phyloP scores from a whole-genome alignment of 2,329 filamentous ascomycete species.

The Onygenales sp. region DNA sequence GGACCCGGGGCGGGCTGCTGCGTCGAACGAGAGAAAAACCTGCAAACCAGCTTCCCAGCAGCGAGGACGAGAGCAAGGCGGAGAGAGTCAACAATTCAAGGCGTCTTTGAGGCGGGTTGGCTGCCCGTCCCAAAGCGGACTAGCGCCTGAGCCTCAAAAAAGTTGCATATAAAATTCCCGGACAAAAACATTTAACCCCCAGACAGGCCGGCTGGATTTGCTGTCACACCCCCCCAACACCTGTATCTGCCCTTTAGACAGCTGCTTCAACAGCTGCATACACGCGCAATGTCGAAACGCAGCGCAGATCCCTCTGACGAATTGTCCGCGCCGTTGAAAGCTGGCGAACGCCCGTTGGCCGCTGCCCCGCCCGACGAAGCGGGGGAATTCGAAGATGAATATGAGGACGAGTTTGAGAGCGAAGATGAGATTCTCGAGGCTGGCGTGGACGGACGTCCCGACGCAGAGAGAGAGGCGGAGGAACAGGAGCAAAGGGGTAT shows the following conservation, averaged over 20 bases:
- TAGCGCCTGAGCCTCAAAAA: slow-evolving; percentile 7
- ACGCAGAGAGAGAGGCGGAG: slow-evolving; percentile 85
- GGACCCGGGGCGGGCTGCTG: neutral
- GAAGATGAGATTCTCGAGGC: slow-evolving; percentile 90
- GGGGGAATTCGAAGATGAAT: slow-evolving; percentile 65
- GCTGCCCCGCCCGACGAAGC: slow-evolving; percentile 43
- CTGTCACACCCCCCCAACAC: neutral
- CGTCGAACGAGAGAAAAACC: neutral
- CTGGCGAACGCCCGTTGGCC: slow-evolving; percentile 49
- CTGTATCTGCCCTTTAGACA: neutral
- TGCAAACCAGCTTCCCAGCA: neutral
- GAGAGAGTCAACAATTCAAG: neutral
- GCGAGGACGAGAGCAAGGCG: neutral
- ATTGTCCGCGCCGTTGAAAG: slow-evolving; percentile 47
- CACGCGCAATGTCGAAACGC: slow-evolving; percentile 48
- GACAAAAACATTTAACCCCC: neutral
- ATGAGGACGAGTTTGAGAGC: slow-evolving; percentile 93
- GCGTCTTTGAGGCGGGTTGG: neutral
- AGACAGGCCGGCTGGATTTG: neutral
- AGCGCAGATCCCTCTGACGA: slow-evolving; percentile 44
- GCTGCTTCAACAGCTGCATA: neutral
- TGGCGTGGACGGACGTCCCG: slow-evolving; percentile 83
- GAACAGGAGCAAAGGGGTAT: slow-evolving; percentile 55
- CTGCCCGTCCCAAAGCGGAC: slow-evolving; percentile 7
- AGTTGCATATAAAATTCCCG: neutral